Percentiles rank a stretch among this genome's conserved stretches.
phyloP scores from a whole-genome alignment of 208 protist species.

The Trypanosoma melophagium region DNA sequence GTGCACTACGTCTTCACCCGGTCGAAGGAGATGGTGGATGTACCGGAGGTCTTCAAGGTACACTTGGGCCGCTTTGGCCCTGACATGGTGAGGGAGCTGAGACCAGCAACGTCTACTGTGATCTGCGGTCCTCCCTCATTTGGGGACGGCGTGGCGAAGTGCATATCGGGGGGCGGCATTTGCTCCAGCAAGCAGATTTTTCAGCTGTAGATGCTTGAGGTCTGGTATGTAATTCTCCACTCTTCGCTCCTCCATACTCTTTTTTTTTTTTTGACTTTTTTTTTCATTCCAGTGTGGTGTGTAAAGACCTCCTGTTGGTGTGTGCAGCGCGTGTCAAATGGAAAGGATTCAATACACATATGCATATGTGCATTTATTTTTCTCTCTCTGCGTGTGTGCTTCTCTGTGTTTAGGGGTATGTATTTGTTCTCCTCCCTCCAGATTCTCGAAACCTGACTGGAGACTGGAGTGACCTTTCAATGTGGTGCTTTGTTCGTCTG shows the following conservation, averaged over 20 bases:
- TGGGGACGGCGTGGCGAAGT: slow-evolving; percentile 26
- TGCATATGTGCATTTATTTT: slow-evolving; percentile 13
- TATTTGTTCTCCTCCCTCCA: too few species aligned
- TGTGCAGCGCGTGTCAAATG: too few species aligned
- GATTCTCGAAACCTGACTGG: too few species aligned
- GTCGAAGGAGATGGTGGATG: background rate
- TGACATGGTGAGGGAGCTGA: slow-evolving; percentile 20
- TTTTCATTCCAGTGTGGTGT: background rate
- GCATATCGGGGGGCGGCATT: slow-evolving; percentile 35
- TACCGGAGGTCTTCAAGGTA: slow-evolving; percentile 18
- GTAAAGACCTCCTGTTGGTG: too few species aligned
- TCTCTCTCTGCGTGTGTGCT: background rate
- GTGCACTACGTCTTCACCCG: slow-evolving; percentile 19
- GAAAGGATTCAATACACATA: slow-evolving; percentile 5
- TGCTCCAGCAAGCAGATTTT: slow-evolving; percentile 39
- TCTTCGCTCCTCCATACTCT: slow-evolving; percentile 6
- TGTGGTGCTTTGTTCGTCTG: too few species aligned
- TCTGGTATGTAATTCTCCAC: too few species aligned
- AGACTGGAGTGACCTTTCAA: too few species aligned
- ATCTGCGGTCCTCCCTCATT: slow-evolving; percentile 67
- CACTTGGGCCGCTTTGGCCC: slow-evolving; percentile 13
- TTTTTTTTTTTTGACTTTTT: slow-evolving; percentile 23
- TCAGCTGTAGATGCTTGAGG: slow-evolving; percentile 22
- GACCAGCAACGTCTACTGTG: slow-evolving; percentile 23
- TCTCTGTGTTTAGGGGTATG: slow-evolving; percentile 3